Conservation (phyloP, 148 eudicot species). For the Limonium bicolor region DNA sequence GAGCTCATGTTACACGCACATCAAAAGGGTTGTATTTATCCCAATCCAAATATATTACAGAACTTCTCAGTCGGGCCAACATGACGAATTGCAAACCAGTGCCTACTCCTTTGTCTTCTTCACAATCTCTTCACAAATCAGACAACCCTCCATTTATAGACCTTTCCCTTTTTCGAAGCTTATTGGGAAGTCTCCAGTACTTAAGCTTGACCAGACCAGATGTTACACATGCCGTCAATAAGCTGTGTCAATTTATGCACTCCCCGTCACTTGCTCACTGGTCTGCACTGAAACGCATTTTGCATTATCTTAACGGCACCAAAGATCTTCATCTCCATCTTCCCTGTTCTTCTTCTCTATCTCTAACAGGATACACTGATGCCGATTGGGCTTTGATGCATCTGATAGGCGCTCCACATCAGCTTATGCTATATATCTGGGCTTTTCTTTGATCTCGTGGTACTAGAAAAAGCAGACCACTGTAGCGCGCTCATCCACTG, state of each 20-base stretch:
- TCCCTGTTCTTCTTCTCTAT: neutral
- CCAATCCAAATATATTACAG: neutral
- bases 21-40: neutral
- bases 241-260: neutral
- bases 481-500: neutral
- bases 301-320: neutral
- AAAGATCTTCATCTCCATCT: neutral
- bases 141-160: neutral
- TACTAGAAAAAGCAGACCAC: neutral
- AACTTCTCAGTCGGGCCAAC: neutral
- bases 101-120: neutral
- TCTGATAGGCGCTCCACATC: neutral
- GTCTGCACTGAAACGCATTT: neutral
- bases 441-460: neutral
- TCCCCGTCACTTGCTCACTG: neutral
- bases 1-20: neutral
- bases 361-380: neutral
- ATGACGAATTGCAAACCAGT: neutral
- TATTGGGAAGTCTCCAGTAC: neutral
- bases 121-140: neutral
- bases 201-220: neutral
- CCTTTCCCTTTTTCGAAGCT: neutral
- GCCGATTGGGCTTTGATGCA: neutral
- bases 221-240: neutral
- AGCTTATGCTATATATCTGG: neutral